Percentiles rank a stretch among this genome's conserved stretches.
These are phyloP conservation scores for Mycena latifolia DNA, from an alignment of 768 basidiomycete species.

Conservation along the genomic window DNA sequence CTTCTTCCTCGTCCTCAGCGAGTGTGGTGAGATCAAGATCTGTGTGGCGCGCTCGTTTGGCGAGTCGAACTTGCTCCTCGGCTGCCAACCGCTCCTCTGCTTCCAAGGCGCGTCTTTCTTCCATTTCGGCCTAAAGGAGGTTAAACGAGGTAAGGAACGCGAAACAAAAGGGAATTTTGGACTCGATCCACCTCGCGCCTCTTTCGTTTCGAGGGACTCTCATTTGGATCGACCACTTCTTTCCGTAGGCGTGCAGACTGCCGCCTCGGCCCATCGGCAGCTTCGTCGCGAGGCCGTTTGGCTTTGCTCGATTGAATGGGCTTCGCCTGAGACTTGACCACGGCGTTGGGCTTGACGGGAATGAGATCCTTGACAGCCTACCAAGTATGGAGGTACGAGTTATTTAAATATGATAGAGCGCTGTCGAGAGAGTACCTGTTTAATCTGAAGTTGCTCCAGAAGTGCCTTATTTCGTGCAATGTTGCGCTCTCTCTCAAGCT, in stretches of 20 bases:
- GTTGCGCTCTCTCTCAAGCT: conserved; percentile 82
- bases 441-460: conserved; percentile 77
- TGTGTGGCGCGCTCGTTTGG: conserved; percentile 77
- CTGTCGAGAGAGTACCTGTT: conserved; percentile 44
- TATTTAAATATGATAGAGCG: too few relatives aligned
- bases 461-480: conserved; percentile 85
- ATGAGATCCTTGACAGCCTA: conserved; percentile 62
- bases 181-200: conserved; percentile 69
- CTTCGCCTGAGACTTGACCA: conserved; percentile 62
- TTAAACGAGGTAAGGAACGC: too few relatives aligned
- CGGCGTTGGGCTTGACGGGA: conserved; percentile 56
- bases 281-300: conserved; percentile 61
- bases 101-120: conserved; percentile 61
- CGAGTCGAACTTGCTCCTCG: conserved; percentile 71
- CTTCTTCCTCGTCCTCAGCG: conserved; percentile 61
- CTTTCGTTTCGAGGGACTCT: conserved; percentile 72
- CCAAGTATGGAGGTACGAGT: too few relatives aligned
- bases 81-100: conserved; percentile 72
- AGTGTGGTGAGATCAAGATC: conserved; percentile 73
- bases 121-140: conserved; percentile 65
- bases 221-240: conserved; percentile 64
- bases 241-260: conserved; percentile 72
- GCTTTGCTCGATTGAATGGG: conserved; percentile 71
- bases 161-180: conserved; percentile 2
- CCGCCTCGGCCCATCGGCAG: conserved; percentile 66